These are phyloP conservation scores for Penicillium sclerotigenum DNA, from an alignment of 2,329 filamentous ascomycete species.

Conservation along the genomic window DNA sequence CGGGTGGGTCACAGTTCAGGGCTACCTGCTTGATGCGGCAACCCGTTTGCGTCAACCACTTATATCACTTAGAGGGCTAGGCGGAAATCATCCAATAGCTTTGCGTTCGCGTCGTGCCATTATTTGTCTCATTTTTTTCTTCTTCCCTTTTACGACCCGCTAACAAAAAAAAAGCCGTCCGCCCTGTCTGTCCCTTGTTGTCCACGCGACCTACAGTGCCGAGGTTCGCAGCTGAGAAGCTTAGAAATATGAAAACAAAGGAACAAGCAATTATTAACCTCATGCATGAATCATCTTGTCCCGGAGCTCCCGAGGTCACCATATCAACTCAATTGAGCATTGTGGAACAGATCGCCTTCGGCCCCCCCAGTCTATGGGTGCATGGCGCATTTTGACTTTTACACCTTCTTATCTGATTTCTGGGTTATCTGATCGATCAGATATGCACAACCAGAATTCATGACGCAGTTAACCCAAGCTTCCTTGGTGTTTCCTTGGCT, in stretches of 20 bases:
- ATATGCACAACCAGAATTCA: background rate
- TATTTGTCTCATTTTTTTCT: background rate
- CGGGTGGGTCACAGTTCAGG: background rate
- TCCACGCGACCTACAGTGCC: background rate
- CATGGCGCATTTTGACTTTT: background rate
- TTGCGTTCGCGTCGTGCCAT: background rate
- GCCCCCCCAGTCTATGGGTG: background rate
- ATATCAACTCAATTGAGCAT: background rate
- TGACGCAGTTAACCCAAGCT: background rate
- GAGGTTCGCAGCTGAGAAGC: background rate
- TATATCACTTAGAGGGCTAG: background rate
- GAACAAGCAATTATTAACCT: background rate
- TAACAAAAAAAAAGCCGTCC: too few species aligned
- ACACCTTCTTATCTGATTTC: background rate
- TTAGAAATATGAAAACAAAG: background rate
- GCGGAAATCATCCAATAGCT: background rate
- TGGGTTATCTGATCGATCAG: background rate
- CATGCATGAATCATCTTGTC: too few species aligned
- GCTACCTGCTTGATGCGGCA: background rate
- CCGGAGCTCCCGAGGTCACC: background rate
- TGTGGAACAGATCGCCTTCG: background rate
- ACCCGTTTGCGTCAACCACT: constrained; percentile 2
- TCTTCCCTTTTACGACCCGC: background rate
- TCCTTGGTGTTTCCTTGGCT: background rate
- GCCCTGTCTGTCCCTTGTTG: background rate